Percentiles rank a stretch among this genome's conserved stretches.
Evolutionary conservation across 805 yeast genomes (phyloP).

Genomic region (Schizosaccharomyces cryophilus): DNA sequence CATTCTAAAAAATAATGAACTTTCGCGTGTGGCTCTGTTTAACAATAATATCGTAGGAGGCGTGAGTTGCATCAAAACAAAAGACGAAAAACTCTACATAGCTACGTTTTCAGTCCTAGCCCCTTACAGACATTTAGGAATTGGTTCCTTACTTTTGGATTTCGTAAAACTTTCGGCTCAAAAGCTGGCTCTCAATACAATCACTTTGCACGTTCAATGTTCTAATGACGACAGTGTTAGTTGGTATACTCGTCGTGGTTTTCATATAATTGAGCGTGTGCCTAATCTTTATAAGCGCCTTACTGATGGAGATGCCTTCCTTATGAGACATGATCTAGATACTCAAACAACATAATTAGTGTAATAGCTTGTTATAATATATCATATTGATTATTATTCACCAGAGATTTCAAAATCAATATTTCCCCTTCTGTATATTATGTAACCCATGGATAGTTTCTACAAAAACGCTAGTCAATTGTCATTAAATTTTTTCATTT

Average conservation of each 20-base stretch:
- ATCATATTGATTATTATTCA: no score
- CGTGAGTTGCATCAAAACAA: conserved; percentile 24
- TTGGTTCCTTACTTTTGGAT: conserved; percentile 35
- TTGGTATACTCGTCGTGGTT: conserved; percentile 32
- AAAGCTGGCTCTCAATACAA: conserved; percentile 26
- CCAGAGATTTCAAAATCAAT: no score
- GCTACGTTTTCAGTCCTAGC: conserved; percentile 45
- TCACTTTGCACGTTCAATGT: conserved; percentile 29
- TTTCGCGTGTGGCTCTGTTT: conserved; percentile 30
- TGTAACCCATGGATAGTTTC: no score
- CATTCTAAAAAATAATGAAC: conserved; percentile 23
- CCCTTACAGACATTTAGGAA: conserved; percentile 34
- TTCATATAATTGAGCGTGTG: conserved; percentile 17
- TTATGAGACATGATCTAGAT: not conserved
- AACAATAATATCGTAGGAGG: conserved; percentile 67
- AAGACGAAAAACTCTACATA: conserved; percentile 25
- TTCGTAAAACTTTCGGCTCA: conserved; percentile 34
- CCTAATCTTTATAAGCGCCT: conserved; percentile 20
- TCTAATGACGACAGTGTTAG: conserved; percentile 19
- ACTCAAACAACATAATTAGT: no score
- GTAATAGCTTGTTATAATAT: no score
- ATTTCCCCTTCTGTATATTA: no score
- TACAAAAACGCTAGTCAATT: no score
- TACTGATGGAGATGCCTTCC: not conserved
- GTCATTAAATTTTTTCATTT: no score